phyloP scores from a whole-genome alignment of 2,329 filamentous ascomycete species.

The Diaporthe longicolla region DNA sequence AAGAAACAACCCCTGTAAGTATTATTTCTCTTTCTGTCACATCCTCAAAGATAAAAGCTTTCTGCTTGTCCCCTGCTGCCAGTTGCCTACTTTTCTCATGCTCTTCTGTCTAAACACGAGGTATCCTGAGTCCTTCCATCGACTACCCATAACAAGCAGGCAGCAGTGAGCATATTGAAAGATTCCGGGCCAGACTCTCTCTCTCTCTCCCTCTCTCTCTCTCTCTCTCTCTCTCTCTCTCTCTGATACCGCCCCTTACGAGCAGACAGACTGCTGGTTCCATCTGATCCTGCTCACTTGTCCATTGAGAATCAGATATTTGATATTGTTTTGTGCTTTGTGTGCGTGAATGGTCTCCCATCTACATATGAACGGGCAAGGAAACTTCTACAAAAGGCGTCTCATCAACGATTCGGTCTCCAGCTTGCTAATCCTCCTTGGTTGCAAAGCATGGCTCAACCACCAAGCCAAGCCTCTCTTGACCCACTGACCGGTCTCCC shows the following conservation, averaged over 20 bases:
- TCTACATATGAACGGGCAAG: not conserved
- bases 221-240: too few relatives aligned
- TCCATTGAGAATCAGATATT: not conserved
- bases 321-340: not conserved
- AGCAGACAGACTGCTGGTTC: not conserved
- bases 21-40: not conserved
- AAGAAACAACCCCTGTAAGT: not conserved
- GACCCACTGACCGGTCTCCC: slow-evolving; percentile 32
- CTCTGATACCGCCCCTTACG: not conserved
- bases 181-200: not conserved
- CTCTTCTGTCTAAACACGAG: not conserved
- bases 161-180: not conserved
- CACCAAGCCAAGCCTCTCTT: not conserved
- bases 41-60: not conserved
- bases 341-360: not conserved
- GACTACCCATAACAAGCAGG: not conserved
- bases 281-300: not conserved
- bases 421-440: not conserved
- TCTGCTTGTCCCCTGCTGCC: not conserved
- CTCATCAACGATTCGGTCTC: not conserved
- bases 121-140: not conserved
- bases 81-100: not conserved
- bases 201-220: too few relatives aligned
- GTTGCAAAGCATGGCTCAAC: slow-evolving; percentile 11
- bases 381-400: not conserved